Evolutionary conservation across 2,329 filamentous ascomycete species (phyloP).

Genomic region (Podosphaera xanthii): DNA sequence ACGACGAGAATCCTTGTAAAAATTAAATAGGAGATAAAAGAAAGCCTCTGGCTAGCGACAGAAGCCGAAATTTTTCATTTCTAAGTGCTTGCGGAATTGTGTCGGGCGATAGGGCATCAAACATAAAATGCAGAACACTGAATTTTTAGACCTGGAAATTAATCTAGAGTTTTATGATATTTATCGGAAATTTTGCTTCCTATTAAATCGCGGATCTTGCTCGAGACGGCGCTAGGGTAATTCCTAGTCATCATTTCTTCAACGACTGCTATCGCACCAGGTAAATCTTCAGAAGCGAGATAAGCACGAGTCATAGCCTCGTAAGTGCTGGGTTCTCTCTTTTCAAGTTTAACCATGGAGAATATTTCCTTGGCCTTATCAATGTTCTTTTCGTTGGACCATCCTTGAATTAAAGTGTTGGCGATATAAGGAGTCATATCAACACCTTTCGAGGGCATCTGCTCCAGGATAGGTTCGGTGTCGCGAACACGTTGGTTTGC

Average conservation of each 20-base stretch:
- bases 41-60: too few species aligned
- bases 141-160: too few species aligned
- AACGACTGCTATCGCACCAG: constrained; percentile 54
- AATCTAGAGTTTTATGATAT: too few species aligned
- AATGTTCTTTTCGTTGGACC: constrained; percentile 69
- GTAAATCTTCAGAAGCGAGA: constrained; percentile 60
- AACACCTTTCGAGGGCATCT: constrained; percentile 54
- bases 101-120: too few species aligned
- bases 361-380: constrained; percentile 60
- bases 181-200: too few species aligned
- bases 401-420: constrained; percentile 93
- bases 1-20: too few species aligned
- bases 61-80: too few species aligned
- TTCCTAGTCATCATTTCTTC: constrained; percentile 77
- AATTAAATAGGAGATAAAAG: too few species aligned
- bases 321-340: constrained; percentile 90
- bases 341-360: constrained; percentile 48
- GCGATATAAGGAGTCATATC: constrained; percentile 93
- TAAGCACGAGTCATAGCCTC: constrained; percentile 95
- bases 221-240: constrained; percentile 76
- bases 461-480: constrained; percentile 47
- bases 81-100: too few species aligned
- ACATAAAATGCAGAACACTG: too few species aligned
- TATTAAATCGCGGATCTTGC: constrained; percentile 57
- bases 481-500: constrained; percentile 70